A percentile compares a stretch with the other conserved stretches of the same genome.
phyloP scores from a whole-genome alignment of 768 basidiomycete species.

The Tubosaeta sp. region DNA sequence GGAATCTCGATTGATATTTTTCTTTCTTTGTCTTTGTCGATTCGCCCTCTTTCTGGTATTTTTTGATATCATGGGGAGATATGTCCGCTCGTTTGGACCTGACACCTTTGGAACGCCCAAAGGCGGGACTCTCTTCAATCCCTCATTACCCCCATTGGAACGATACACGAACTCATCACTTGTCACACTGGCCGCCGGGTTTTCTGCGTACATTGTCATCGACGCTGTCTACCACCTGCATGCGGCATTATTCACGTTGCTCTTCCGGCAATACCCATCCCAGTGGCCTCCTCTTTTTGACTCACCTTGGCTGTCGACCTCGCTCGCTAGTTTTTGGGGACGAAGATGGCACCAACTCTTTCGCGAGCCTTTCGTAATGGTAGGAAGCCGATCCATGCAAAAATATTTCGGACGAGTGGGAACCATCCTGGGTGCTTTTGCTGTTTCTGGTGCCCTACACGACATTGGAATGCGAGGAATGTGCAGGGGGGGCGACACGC shows the following conservation, averaged over 20 bases:
- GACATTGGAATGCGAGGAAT: conserved; percentile 55
- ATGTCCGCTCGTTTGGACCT: conserved; percentile 31
- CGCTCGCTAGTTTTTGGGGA: conserved; percentile 59
- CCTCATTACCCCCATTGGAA: conserved; percentile 28
- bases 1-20: conserved; percentile 22
- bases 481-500: conserved; percentile 47
- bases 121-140: conserved; percentile 37
- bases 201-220: conserved; percentile 41
- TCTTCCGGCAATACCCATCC: conserved; percentile 45
- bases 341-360: conserved; percentile 66
- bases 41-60: background rate
- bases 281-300: conserved; percentile 66
- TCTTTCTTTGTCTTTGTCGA: conserved; percentile 13
- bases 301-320: conserved; percentile 52
- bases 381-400: conserved; percentile 45
- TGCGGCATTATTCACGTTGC: conserved; percentile 40
- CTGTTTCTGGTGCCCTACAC: conserved; percentile 58
- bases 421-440: conserved; percentile 53
- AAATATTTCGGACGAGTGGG: conserved; percentile 45
- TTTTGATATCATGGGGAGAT: conserved; percentile 4
- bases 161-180: conserved; percentile 40
- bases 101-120: conserved; percentile 32
- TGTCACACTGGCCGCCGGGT: conserved; percentile 39
- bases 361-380: conserved; percentile 48
- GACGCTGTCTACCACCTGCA: conserved; percentile 38